Evolutionary conservation across 2,329 filamentous ascomycete species (phyloP).

Genomic region (Coniella vitis): DNA sequence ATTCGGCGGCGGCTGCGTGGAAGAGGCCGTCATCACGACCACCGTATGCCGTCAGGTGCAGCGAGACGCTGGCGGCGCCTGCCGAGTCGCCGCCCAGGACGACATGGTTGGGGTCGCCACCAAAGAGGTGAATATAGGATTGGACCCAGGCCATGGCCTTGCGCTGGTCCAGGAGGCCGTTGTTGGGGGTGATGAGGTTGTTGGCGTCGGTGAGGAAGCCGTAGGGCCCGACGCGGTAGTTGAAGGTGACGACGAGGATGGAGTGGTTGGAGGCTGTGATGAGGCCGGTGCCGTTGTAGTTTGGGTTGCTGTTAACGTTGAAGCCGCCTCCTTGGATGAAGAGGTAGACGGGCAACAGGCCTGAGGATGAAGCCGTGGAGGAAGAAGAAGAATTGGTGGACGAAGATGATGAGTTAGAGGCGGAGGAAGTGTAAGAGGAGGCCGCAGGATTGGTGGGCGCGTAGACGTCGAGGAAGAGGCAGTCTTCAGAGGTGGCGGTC

Average conservation of each 20-base stretch:
- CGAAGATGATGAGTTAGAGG: no score
- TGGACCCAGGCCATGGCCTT: constrained; percentile 66
- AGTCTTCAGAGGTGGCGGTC: constrained; percentile 50
- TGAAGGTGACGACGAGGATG: constrained; percentile 65
- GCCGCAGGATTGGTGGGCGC: no score
- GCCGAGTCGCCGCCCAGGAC: constrained; percentile 63
- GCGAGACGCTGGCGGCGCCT: constrained; percentile 57
- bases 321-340: constrained; percentile 47
- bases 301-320: constrained; percentile 34
- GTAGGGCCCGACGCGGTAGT: constrained; percentile 69
- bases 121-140: constrained; percentile 58
- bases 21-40: constrained; percentile 43
- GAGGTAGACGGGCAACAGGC: constrained; percentile 26
- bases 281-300: constrained; percentile 52
- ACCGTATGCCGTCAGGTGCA: constrained; percentile 53
- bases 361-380: constrained; percentile 25
- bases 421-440: no score
- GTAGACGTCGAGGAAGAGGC: constrained; percentile 54
- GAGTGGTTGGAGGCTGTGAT: constrained; percentile 48
- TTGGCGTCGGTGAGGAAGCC: constrained; percentile 62
- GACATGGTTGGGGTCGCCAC: constrained; percentile 61
- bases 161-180: constrained; percentile 63
- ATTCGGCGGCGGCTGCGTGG: constrained; percentile 43
- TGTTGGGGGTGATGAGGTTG: constrained; percentile 50
- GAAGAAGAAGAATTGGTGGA: not conserved